Evolutionary conservation across 2,329 filamentous ascomycete species (phyloP).

Genomic region (Atkinsonella texensis): DNA sequence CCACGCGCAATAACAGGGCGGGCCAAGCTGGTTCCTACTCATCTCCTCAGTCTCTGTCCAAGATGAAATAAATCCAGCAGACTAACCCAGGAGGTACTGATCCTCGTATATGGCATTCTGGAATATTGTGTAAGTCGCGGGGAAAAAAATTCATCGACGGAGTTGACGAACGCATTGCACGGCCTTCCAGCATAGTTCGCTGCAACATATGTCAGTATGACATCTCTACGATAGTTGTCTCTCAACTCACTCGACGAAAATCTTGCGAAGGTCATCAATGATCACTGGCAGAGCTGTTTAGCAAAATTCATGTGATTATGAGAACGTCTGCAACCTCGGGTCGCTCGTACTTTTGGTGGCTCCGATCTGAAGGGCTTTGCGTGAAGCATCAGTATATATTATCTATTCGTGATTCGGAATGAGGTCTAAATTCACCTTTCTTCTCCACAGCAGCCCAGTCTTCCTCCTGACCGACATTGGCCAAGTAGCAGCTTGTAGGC

Average conservation of each 20-base stretch:
- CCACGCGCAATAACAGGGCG: constrained; percentile 54
- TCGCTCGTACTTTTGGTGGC: not conserved
- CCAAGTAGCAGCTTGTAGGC: not conserved
- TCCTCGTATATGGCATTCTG: constrained; percentile 50
- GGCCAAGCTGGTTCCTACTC: constrained; percentile 40
- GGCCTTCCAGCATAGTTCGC: constrained; percentile 58
- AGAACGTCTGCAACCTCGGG: no score
- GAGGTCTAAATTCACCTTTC: constrained; percentile 28
- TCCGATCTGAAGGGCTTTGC: not conserved
- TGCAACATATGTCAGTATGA: no score
- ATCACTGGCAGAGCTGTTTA: constrained; percentile 19
- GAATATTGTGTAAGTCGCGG: no score
- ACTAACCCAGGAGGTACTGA: constrained; percentile 21
- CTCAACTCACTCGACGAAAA: constrained; percentile 48
- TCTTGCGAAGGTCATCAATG: constrained; percentile 50
- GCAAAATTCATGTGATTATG: no score
- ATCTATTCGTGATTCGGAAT: no score
- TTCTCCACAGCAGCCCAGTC: constrained; percentile 57
- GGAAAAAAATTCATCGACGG: no score
- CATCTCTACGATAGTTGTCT: no score
- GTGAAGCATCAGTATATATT: no score
- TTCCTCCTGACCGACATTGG: constrained; percentile 47
- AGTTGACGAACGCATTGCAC: constrained; percentile 34
- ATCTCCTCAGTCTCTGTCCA: no score
- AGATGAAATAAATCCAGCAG: no score